phyloP scores from a whole-genome alignment of 176 grass and related monocot genomes.

The Triticum urartu region DNA sequence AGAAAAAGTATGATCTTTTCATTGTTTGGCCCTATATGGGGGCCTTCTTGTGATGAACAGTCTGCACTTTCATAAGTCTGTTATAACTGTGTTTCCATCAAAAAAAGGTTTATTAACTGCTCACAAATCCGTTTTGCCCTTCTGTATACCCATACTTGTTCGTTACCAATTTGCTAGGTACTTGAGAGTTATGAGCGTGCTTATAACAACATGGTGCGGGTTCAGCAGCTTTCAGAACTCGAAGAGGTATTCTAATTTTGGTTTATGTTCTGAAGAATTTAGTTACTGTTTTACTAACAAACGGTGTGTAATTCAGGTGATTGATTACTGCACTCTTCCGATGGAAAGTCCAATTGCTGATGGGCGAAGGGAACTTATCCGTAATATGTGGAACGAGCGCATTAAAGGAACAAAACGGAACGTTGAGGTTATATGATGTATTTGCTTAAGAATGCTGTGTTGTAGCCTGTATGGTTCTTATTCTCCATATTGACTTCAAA shows the following conservation, averaged over 20 bases:
- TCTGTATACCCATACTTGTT: conserved; percentile 13
- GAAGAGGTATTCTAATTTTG: conserved; percentile 68
- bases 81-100: not conserved
- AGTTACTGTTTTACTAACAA: conserved; percentile 24
- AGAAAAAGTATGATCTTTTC: not conserved
- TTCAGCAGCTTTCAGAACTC: conserved; percentile 96
- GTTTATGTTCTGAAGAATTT: conserved; percentile 13
- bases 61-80: conserved; percentile 7
- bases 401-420: conserved; percentile 95
- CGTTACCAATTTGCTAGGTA: conserved; percentile 47
- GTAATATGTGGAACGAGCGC: conserved; percentile 99
- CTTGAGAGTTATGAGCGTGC: conserved; percentile 99
- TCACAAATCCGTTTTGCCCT: conserved; percentile 19
- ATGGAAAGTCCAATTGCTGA: conserved; percentile 73
- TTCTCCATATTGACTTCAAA: conserved; percentile 22
- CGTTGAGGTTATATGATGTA: conserved; percentile 76
- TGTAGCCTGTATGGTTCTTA: not conserved
- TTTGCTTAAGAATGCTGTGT: conserved; percentile 14
- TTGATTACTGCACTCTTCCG: conserved; percentile 96
- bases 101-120: conserved; percentile 10
- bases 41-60: not conserved
- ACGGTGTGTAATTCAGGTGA: conserved; percentile 57
- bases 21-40: not conserved
- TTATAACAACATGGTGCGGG: conserved; percentile 98
- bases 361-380: conserved; percentile 86